phyloP scores from a whole-genome alignment of 768 basidiomycete genomes.

The Macrocybe gigantea region DNA sequence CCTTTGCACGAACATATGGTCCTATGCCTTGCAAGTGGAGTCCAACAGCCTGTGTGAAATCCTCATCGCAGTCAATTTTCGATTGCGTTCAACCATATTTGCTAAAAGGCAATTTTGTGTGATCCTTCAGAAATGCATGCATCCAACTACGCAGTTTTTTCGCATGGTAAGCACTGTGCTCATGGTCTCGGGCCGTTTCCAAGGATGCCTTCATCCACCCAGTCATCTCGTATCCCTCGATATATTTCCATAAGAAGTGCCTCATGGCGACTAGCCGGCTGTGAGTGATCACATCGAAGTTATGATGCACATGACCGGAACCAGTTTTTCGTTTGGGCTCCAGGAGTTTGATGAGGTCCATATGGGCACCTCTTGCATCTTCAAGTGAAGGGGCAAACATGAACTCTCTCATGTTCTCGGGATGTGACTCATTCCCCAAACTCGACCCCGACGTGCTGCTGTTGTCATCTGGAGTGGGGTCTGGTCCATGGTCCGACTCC shows the following conservation, averaged over 20 bases:
- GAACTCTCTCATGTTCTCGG: background rate
- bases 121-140: background rate
- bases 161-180: slow-evolving; percentile 2
- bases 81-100: background rate
- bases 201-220: slow-evolving; percentile 1
- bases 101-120: background rate
- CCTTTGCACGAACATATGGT: slow-evolving; percentile 13
- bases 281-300: slow-evolving; percentile 6
- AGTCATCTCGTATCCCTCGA: background rate
- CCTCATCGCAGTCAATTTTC: slow-evolving; percentile 11
- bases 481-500: too few relatives aligned
- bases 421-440: background rate
- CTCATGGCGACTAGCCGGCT: slow-evolving; percentile 4
- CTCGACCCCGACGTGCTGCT: too few relatives aligned
- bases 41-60: slow-evolving; percentile 4
- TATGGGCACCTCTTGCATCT: slow-evolving; percentile 5
- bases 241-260: slow-evolving; percentile 4
- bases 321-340: slow-evolving; percentile 8
- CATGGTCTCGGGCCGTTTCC: slow-evolving; percentile 1
- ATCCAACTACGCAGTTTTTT: slow-evolving; percentile 1
- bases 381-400: slow-evolving; percentile 8
- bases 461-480: too few relatives aligned
- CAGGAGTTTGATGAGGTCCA: slow-evolving; percentile 7
- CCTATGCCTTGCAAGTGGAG: slow-evolving; percentile 13
- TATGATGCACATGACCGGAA: slow-evolving; percentile 4